Evolutionary conservation across 192 early-diverging fungal genomes (phyloP).

Genomic region (Coemansia interrupta): DNA sequence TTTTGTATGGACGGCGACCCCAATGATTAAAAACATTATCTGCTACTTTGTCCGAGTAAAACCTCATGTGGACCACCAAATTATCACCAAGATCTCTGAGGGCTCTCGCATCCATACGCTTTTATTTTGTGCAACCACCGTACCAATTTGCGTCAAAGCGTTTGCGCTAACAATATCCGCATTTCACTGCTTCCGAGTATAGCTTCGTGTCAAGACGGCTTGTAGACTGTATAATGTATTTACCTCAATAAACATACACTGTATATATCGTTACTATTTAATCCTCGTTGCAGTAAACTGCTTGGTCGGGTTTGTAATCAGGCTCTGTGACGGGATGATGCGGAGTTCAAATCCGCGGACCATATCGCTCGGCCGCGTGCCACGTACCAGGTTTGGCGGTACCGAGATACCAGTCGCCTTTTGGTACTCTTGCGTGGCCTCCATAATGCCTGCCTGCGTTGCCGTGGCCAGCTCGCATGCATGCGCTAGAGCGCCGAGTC

Average conservation of each 20-base stretch:
- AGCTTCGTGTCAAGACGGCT: too few species aligned
- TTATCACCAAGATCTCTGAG: slow-evolving; percentile 43
- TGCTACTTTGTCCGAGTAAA: slow-evolving; percentile 14
- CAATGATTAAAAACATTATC: slow-evolving; percentile 27
- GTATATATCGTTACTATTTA: neutral
- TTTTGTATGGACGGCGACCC: neutral
- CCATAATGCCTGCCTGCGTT: slow-evolving; percentile 68
- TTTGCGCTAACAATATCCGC: too few species aligned
- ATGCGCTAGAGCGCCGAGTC: slow-evolving; percentile 25
- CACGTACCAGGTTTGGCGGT: slow-evolving; percentile 7
- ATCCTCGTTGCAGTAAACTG: slow-evolving; percentile 9
- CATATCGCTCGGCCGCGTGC: slow-evolving; percentile 20
- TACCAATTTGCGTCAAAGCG: too few species aligned
- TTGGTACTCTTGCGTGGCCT: slow-evolving; percentile 58
- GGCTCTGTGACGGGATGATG: slow-evolving; percentile 61
- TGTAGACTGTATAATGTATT: too few species aligned
- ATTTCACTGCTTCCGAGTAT: too few species aligned
- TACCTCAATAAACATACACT: neutral
- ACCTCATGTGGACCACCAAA: slow-evolving; percentile 10
- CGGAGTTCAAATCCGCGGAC: slow-evolving; percentile 66
- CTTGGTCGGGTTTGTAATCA: slow-evolving; percentile 23
- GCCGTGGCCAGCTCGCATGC: slow-evolving; percentile 69
- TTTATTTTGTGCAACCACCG: too few species aligned
- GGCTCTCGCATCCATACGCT: neutral
- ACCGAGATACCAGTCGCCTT: slow-evolving; percentile 10